Evolutionary conservation across 2,329 filamentous ascomycete species (phyloP).

Genomic region (Diaporthe ilicicola): DNA sequence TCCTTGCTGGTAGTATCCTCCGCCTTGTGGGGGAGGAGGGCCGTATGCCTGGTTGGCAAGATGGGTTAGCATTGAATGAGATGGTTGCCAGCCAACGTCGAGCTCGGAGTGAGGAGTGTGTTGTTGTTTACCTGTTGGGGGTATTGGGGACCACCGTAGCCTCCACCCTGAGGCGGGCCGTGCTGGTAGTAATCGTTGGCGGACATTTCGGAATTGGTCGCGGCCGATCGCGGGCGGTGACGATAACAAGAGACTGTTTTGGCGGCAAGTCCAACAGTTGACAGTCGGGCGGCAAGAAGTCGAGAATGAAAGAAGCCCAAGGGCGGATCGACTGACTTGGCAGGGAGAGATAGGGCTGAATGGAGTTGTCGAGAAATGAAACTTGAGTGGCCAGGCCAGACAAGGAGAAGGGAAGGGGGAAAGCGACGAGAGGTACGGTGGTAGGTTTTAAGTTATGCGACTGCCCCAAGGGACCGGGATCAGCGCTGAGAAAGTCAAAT

Average conservation of each 20-base stretch:
- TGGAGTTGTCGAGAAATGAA: conserved; percentile 21
- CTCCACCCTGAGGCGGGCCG: conserved; percentile 41
- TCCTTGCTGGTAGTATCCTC: conserved; percentile 49
- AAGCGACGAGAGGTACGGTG: conserved; percentile 9
- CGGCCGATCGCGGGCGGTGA: not conserved
- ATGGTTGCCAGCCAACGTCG: not conserved
- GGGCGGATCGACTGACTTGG: conserved; percentile 21
- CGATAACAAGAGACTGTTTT: not conserved
- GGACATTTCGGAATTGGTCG: conserved; percentile 42
- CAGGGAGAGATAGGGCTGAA: conserved; percentile 18
- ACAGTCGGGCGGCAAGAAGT: conserved; percentile 30
- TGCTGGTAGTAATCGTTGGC: conserved; percentile 48
- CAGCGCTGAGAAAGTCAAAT: conserved; percentile 13
- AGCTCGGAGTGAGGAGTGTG: conserved; percentile 14
- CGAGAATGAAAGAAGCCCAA: not conserved
- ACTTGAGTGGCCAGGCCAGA: conserved; percentile 19
- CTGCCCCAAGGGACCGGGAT: conserved; percentile 11
- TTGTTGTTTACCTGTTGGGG: conserved; percentile 49
- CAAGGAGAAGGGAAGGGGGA: conserved; percentile 16
- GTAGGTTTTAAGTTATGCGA: conserved; percentile 28
- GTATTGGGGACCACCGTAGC: conserved; percentile 51
- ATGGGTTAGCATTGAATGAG: conserved; percentile 12
- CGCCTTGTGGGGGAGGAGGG: conserved; percentile 44
- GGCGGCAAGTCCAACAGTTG: not conserved
- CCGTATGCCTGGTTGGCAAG: conserved; percentile 45